These are phyloP conservation scores for Lepidium didymum DNA, from an alignment of 345 rosid genomes.

Conservation along the genomic window DNA sequence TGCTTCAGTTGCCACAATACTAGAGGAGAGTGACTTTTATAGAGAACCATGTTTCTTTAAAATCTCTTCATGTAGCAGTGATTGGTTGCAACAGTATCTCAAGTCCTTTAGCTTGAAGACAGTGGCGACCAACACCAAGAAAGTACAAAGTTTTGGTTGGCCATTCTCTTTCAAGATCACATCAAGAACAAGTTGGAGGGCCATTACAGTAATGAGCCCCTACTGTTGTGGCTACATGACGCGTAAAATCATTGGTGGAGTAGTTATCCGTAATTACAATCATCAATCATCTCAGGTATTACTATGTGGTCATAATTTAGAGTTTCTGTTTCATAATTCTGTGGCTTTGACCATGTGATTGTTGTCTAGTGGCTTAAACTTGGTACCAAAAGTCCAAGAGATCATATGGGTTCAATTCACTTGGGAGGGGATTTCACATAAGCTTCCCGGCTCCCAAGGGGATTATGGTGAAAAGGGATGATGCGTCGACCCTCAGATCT, in stretches of 20 bases:
- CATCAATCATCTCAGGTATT: constrained; percentile 19
- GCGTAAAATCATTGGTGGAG: constrained; percentile 23
- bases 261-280: constrained; percentile 25
- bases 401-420: too few species aligned
- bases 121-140: constrained; percentile 56
- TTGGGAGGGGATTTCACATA: too few species aligned
- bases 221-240: constrained; percentile 28
- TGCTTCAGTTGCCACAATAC: constrained; percentile 30
- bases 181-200: constrained; percentile 37
- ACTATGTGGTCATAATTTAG: neutral
- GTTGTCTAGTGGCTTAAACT: too few species aligned
- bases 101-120: constrained; percentile 31
- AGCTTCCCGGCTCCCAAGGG: too few species aligned
- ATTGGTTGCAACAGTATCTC: constrained; percentile 41
- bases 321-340: neutral
- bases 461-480: too few species aligned
- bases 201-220: constrained; percentile 27
- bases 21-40: constrained; percentile 32
- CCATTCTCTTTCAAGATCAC: constrained; percentile 61
- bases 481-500: too few species aligned
- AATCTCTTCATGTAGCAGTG: constrained; percentile 22
- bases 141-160: constrained; percentile 71
- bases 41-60: constrained; percentile 27
- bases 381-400: too few species aligned
- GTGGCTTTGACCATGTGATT: too few species aligned